These are phyloP conservation scores for Helotiales sp. DNA, from an alignment of 2,329 filamentous ascomycete species.

Conservation along the genomic window DNA sequence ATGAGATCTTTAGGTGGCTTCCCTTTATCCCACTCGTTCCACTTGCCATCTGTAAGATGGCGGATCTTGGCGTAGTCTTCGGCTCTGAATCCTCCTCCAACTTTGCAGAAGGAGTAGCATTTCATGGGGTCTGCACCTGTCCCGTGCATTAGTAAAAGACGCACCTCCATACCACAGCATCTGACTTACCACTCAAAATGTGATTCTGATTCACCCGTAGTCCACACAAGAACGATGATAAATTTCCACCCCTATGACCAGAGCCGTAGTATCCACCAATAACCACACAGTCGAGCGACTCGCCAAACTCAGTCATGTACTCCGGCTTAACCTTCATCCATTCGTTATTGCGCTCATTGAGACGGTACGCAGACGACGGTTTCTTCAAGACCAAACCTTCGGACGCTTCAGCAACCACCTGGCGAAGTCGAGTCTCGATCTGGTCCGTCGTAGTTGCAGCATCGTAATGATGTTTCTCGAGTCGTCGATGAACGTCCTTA, in stretches of 20 bases:
- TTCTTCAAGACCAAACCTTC: constrained; percentile 96
- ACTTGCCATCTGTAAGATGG: constrained; percentile 88
- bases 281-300: constrained; percentile 86
- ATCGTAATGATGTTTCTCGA: constrained; percentile 81
- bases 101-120: constrained; percentile 95
- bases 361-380: constrained; percentile 80
- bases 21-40: constrained; percentile 81
- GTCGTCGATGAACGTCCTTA: constrained; percentile 69
- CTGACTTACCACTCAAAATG: constrained; percentile 49
- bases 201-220: constrained; percentile 75
- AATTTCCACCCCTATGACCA: constrained; percentile 78
- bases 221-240: constrained; percentile 91
- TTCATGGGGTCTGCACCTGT: constrained; percentile 65
- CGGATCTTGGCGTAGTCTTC: constrained; percentile 84
- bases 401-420: constrained; percentile 83
- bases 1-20: constrained; percentile 79
- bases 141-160: not conserved
- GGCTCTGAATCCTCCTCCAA: constrained; percentile 88
- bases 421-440: constrained; percentile 79
- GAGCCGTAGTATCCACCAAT: constrained; percentile 94
- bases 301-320: constrained; percentile 96
- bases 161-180: not conserved
- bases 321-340: constrained; percentile 99
- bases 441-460: constrained; percentile 69
- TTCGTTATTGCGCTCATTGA: constrained; percentile 91